These are phyloP conservation scores for Euphorbia tirucalli DNA, from an alignment of 345 rosid genomes.

Conservation along the genomic window DNA sequence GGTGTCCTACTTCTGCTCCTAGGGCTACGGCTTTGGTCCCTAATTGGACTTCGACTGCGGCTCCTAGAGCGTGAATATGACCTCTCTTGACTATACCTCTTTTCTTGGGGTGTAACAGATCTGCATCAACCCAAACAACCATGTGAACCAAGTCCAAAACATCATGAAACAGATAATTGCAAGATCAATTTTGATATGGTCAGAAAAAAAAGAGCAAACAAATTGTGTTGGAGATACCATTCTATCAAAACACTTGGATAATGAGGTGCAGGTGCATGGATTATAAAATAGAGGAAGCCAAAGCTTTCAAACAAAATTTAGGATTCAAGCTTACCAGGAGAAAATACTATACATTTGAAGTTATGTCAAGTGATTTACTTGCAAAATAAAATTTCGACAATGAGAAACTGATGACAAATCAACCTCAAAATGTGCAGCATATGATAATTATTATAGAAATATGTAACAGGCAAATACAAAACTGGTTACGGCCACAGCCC, in stretches of 20 bases:
- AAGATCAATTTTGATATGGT: neutral
- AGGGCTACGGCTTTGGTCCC: slow-evolving; percentile 26
- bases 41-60: slow-evolving; percentile 56
- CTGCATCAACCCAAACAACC: slow-evolving; percentile 26
- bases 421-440: too few relatives aligned
- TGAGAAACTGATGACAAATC: too few relatives aligned
- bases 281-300: neutral
- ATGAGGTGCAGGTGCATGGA: neutral
- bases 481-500: too few relatives aligned
- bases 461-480: too few relatives aligned
- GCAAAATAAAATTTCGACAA: too few relatives aligned
- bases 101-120: slow-evolving; percentile 31
- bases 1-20: slow-evolving; percentile 16
- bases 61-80: slow-evolving; percentile 53
- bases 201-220: neutral
- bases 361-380: neutral
- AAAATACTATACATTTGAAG: neutral
- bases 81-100: slow-evolving; percentile 30
- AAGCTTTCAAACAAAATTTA: too few relatives aligned
- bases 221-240: neutral
- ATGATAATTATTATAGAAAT: too few relatives aligned
- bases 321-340: neutral
- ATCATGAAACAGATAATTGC: too few relatives aligned
- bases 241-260: neutral
- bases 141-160: neutral